A percentile compares a stretch with the other conserved stretches of the same genome.
These are phyloP conservation scores for Aspergillus taichungensis DNA, from an alignment of 495 filamentous ascomycete genomes.

Conservation along the genomic window DNA sequence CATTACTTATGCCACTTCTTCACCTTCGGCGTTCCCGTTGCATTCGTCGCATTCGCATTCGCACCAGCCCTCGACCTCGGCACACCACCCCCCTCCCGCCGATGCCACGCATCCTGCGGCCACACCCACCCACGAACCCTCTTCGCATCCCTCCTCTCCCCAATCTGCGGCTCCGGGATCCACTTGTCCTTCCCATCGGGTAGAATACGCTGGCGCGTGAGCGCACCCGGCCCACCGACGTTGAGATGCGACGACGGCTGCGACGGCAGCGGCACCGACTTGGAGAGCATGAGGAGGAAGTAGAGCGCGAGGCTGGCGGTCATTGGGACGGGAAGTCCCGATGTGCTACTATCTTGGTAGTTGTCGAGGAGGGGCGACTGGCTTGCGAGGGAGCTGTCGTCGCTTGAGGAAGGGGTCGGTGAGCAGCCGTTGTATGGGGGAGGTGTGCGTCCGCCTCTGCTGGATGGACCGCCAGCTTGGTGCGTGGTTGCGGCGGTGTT, in stretches of 20 bases:
- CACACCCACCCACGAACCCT: slow-evolving; percentile 73
- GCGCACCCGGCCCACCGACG: slow-evolving; percentile 70
- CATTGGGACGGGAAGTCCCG: slow-evolving; percentile 41
- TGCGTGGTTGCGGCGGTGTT: slow-evolving; percentile 22
- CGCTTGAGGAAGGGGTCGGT: slow-evolving; percentile 11
- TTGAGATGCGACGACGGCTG: slow-evolving; percentile 65
- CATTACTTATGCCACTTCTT: slow-evolving; percentile 33
- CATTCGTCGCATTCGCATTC: background rate
- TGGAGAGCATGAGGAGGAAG: slow-evolving; percentile 78
- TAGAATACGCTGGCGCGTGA: slow-evolving; percentile 62
- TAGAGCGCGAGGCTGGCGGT: slow-evolving; percentile 63
- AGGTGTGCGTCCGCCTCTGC: background rate
- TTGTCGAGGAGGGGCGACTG: slow-evolving; percentile 12
- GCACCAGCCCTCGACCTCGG: slow-evolving; percentile 13
- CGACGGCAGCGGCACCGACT: slow-evolving; percentile 56
- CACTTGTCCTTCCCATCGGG: slow-evolving; percentile 61
- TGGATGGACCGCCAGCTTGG: background rate
- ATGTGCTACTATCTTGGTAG: slow-evolving; percentile 5
- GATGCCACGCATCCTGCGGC: slow-evolving; percentile 63
- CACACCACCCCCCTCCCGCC: slow-evolving; percentile 39
- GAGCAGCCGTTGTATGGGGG: slow-evolving; percentile 3
- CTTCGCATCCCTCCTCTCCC: slow-evolving; percentile 80
- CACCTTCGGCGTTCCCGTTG: slow-evolving; percentile 10
- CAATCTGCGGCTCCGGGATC: slow-evolving; percentile 77
- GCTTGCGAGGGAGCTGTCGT: slow-evolving; percentile 11